Percentiles rank a stretch among this genome's conserved stretches.
Evolutionary conservation across 345 rosid genomes (phyloP).

Genomic region (Pistacia integerrima): DNA sequence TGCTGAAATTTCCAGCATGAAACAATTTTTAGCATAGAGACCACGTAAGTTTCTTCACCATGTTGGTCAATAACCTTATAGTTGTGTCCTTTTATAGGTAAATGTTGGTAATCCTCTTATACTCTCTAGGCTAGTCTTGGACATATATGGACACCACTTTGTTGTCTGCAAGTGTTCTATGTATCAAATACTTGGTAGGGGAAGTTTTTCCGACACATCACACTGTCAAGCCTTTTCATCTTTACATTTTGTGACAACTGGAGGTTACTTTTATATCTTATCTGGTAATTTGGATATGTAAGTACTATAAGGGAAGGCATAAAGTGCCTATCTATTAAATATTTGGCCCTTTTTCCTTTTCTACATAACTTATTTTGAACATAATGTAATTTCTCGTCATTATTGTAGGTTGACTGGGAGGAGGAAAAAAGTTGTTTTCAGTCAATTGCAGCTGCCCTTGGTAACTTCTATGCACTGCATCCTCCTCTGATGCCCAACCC

Average conservation of each 20-base stretch:
- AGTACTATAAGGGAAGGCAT: not conserved
- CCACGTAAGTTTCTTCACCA: not conserved
- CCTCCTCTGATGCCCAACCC: slow-evolving; percentile 91
- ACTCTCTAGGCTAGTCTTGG: not conserved
- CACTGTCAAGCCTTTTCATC: not conserved
- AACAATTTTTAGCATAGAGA: not conserved
- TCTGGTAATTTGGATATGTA: not conserved
- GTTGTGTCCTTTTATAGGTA: not conserved
- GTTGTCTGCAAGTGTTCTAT: not conserved
- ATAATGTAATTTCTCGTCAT: slow-evolving; percentile 17
- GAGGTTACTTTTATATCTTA: not conserved
- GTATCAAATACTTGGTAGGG: not conserved
- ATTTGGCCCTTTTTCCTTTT: not conserved
- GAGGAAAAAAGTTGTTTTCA: slow-evolving; percentile 85
- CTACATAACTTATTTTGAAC: not conserved
- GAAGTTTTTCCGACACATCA: not conserved
- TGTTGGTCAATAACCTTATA: not conserved
- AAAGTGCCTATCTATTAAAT: slow-evolving; percentile 7
- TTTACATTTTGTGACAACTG: not conserved
- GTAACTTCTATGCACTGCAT: slow-evolving; percentile 89
- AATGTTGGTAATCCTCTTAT: not conserved
- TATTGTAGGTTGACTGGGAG: slow-evolving; percentile 81
- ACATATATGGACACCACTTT: not conserved
- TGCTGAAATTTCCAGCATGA: not conserved
- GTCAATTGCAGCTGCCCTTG: slow-evolving; percentile 84